Percentiles rank a stretch among this genome's conserved stretches.
These are phyloP conservation scores for Pseudocercospora crystallina DNA, from an alignment of 2,329 filamentous ascomycete genomes.

Conservation along the genomic window DNA sequence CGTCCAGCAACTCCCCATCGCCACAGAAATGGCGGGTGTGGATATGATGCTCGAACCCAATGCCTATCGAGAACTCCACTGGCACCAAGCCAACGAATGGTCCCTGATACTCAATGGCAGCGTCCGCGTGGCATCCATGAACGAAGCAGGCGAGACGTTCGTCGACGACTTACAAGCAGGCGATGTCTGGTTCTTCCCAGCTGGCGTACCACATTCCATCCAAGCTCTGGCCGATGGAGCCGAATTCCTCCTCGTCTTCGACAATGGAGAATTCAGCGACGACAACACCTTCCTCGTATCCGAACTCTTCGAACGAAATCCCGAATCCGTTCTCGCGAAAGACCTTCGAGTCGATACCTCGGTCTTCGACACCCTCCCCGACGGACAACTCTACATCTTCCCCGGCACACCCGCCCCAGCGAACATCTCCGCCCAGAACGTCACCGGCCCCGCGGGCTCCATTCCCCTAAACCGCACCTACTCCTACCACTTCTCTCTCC, in stretches of 20 bases:
- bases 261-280: slow-evolving; percentile 59
- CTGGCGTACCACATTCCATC: slow-evolving; percentile 39
- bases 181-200: slow-evolving; percentile 59
- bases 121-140: slow-evolving; percentile 32
- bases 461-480: slow-evolving; percentile 34
- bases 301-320: slow-evolving; percentile 30
- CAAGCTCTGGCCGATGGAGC: slow-evolving; percentile 51
- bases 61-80: slow-evolving; percentile 37
- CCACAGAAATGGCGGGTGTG: slow-evolving; percentile 45
- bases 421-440: slow-evolving; percentile 45
- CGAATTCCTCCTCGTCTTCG: slow-evolving; percentile 63
- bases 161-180: slow-evolving; percentile 40
- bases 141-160: slow-evolving; percentile 35
- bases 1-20: slow-evolving; percentile 38
- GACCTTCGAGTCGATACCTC: slow-evolving; percentile 41
- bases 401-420: slow-evolving; percentile 39
- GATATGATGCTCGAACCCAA: slow-evolving; percentile 39
- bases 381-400: slow-evolving; percentile 45
- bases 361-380: slow-evolving; percentile 39
- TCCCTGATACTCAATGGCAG: slow-evolving; percentile 32
- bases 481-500: slow-evolving; percentile 47
- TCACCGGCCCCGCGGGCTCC: slow-evolving; percentile 37
- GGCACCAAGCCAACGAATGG: slow-evolving; percentile 38
- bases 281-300: slow-evolving; percentile 60
- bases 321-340: slow-evolving; percentile 44